Evolutionary conservation across 257 asterid species (phyloP), one percentile per base, ranked within the genome.

Genomic region (Jaltomata sinuosa): DNA sequence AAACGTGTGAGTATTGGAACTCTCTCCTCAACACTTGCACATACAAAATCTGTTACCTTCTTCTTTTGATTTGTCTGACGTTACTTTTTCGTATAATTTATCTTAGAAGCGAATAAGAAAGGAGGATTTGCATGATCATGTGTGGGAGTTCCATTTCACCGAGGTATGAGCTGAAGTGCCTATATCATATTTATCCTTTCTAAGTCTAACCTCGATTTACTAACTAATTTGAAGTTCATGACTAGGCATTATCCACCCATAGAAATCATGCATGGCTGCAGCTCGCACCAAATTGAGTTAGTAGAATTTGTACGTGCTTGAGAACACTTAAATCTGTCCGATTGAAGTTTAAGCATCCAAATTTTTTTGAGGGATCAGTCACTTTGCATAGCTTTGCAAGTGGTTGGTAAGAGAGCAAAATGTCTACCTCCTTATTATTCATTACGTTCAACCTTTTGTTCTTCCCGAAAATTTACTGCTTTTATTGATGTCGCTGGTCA

Each of bases 61-160:
- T 45, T 9, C 38, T 29, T 27, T 77, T 49, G 82, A 5, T 49
- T 77, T 21, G 14, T 49, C 45, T 76, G 14, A 49, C 0, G 11
- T 19, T 9, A 49, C 45, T 49, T 38, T 45, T 82, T 45, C 55
- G 11, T 65, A 49, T 83, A 40, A 36, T 77, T 27, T n/a, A 80
- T 91, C 83, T 80, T 93, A 95, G 99, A 83, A 71, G 72, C 90
- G 98, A 79, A 91, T 95, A 87, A 89, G 87, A 50, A 89, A 90
- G 86, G 91, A 88, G 21, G 98, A 95, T 85, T 90, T 95, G 38
- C 90, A 96, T 76, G 94, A 93, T 83, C 97, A 94, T 78, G 88
- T 3, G 27, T 95, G 99, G 99, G 92, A 91, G 55, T 95, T 93
- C 84, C 97, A 89, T 83, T 95, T 91, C 79, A 91, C 89, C 31